Percentiles rank a stretch among this genome's conserved stretches.
Conservation (phyloP, 176 grass and related monocot species). For the Thinopyrum elongatum region DNA sequence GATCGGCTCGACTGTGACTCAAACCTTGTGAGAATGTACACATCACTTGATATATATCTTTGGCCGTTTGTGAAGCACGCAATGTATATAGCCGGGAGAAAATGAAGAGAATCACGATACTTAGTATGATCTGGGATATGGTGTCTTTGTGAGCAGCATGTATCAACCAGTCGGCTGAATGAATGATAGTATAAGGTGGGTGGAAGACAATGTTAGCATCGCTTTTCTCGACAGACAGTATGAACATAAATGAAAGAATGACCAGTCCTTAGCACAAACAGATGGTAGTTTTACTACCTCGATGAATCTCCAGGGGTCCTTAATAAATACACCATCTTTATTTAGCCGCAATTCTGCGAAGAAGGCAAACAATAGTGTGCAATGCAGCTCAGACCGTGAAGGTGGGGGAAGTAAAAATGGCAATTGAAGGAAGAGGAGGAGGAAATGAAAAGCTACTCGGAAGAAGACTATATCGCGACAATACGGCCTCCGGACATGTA, state of each 20-base stretch:
- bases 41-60: too few relatives aligned
- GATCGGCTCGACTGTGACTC: too few relatives aligned
- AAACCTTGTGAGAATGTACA: too few relatives aligned
- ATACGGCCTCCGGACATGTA: slow-evolving; percentile 43
- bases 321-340: slow-evolving; percentile 49
- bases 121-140: too few relatives aligned
- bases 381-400: not conserved
- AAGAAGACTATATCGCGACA: slow-evolving; percentile 51
- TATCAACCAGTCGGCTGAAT: not conserved
- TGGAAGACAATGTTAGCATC: not conserved
- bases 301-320: slow-evolving; percentile 52
- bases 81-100: too few relatives aligned
- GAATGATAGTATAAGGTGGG: not conserved
- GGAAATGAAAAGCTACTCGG: slow-evolving; percentile 20
- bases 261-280: not conserved
- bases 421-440: not conserved
- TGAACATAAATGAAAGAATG: not conserved
- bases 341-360: slow-evolving; percentile 41
- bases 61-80: too few relatives aligned
- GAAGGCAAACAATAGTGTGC: not conserved
- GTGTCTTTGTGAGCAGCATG: too few relatives aligned
- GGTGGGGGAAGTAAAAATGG: not conserved
- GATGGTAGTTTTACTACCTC: slow-evolving; percentile 32
- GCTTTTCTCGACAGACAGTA: not conserved
- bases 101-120: too few relatives aligned